A percentile compares a stretch with the other conserved stretches of the same genome.
These are phyloP conservation scores for Houttuynia cordata DNA, from an alignment of 164 flowering plant genomes.

Conservation along the genomic window DNA sequence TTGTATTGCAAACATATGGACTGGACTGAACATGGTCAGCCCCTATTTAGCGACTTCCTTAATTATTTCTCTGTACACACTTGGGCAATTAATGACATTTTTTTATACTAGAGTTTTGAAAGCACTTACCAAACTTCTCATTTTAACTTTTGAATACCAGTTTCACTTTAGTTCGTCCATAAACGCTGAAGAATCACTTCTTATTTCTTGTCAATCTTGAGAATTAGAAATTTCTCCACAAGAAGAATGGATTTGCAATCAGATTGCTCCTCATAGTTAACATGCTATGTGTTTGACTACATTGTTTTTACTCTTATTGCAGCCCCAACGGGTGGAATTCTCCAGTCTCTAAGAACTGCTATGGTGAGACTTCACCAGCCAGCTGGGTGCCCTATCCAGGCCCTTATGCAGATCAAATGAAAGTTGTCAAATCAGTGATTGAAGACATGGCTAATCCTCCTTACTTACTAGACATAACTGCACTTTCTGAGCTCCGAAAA, in stretches of 20 bases:
- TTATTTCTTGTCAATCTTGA: neutral
- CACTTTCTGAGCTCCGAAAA: constrained; percentile 66
- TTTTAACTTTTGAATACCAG: too few species aligned
- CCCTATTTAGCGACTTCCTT: too few species aligned
- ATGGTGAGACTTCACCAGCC: constrained; percentile 60
- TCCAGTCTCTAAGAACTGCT: constrained; percentile 46
- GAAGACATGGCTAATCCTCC: constrained; percentile 40
- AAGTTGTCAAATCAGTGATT: constrained; percentile 41
- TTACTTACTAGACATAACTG: constrained; percentile 63
- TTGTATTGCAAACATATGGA: too few species aligned
- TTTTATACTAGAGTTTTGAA: too few species aligned
- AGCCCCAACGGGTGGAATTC: constrained; percentile 68
- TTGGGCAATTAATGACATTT: too few species aligned
- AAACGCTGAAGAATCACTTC: too few species aligned
- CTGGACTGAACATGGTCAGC: too few species aligned
- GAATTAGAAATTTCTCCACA: neutral
- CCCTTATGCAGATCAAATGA: constrained; percentile 55
- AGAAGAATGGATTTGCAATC: neutral
- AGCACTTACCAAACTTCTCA: too few species aligned
- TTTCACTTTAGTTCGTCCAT: too few species aligned
- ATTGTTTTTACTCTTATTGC: constrained; percentile 4
- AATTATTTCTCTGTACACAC: too few species aligned
- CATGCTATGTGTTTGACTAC: neutral
- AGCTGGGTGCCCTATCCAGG: constrained; percentile 37
- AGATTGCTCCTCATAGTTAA: neutral